These are phyloP conservation scores for Ceratobasidium sp. DNA, from an alignment of 1,284 basidiomycete species.

Conservation along the genomic window DNA sequence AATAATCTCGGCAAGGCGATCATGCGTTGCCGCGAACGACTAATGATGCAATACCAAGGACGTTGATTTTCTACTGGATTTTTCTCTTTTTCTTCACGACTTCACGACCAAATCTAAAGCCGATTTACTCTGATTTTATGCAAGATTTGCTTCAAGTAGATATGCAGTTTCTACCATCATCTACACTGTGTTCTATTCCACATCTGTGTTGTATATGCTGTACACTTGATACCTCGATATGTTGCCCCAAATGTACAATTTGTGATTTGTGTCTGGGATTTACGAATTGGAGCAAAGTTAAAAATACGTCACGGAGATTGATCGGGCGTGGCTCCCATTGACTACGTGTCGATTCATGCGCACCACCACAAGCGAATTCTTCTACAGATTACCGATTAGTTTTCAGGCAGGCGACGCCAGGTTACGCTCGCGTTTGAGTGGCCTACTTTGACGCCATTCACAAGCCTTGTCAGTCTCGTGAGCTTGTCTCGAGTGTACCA, in stretches of 20 bases:
- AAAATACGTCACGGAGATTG: not conserved
- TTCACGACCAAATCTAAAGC: slow-evolving; percentile 29
- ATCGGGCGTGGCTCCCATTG: not conserved
- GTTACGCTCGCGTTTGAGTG: not conserved
- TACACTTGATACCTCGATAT: slow-evolving; percentile 14
- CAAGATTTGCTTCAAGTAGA: slow-evolving; percentile 27
- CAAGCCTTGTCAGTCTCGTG: not conserved
- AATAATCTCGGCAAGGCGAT: slow-evolving; percentile 68
- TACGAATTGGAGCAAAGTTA: not conserved
- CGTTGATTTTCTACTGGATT: not conserved
- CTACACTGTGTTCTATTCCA: slow-evolving; percentile 15
- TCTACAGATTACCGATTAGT: not conserved
- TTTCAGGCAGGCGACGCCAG: not conserved
- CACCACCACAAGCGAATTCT: not conserved
- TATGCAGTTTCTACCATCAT: slow-evolving; percentile 11
- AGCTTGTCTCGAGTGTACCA: not conserved
- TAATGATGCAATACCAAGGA: slow-evolving; percentile 34
- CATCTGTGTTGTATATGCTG: slow-evolving; percentile 37
- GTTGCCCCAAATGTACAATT: slow-evolving; percentile 13
- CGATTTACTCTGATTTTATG: slow-evolving; percentile 28
- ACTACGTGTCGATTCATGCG: not conserved
- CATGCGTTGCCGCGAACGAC: slow-evolving; percentile 55
- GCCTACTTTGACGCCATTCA: not conserved
- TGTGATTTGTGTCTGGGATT: not conserved
- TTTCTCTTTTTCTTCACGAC: slow-evolving; percentile 3